phyloP scores from a whole-genome alignment of 768 basidiomycete genomes.

The Russula emetica region DNA sequence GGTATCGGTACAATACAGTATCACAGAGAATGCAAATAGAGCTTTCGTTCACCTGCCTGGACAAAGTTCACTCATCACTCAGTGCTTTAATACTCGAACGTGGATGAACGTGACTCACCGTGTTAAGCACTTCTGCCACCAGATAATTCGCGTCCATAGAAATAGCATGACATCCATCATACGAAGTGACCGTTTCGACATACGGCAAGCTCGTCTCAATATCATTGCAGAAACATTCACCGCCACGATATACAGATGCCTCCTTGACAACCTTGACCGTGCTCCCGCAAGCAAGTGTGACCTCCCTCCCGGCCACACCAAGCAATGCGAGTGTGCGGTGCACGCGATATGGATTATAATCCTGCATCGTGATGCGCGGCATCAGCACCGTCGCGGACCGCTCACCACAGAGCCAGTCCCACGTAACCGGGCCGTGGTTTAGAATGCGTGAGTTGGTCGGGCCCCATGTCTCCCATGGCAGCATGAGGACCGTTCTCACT shows the following conservation, averaged over 20 bases:
- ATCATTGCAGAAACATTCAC: slow-evolving; percentile 3
- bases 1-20: too few relatives aligned
- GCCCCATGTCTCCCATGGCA: slow-evolving; percentile 15
- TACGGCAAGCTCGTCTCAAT: slow-evolving; percentile 8
- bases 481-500: too few relatives aligned
- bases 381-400: background rate
- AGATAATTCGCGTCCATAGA: slow-evolving; percentile 15
- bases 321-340: background rate
- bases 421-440: slow-evolving; percentile 9
- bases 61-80: background rate
- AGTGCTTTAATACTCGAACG: too few relatives aligned
- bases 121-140: slow-evolving; percentile 5
- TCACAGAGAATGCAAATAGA: slow-evolving; percentile 17
- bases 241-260: background rate
- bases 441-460: background rate
- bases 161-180: slow-evolving; percentile 4
- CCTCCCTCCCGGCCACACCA: background rate
- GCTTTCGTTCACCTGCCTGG: slow-evolving; percentile 5
- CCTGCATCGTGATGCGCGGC: slow-evolving; percentile 8
- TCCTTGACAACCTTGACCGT: background rate
- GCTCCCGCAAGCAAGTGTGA: background rate
- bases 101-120: background rate
- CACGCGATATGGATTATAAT: slow-evolving; percentile 15
- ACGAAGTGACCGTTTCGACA: slow-evolving; percentile 15
- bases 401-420: slow-evolving; percentile 14